Base-by-base conservation (phyloP, 148 eudicot genomes). In the Spergularia marina region DNA sequence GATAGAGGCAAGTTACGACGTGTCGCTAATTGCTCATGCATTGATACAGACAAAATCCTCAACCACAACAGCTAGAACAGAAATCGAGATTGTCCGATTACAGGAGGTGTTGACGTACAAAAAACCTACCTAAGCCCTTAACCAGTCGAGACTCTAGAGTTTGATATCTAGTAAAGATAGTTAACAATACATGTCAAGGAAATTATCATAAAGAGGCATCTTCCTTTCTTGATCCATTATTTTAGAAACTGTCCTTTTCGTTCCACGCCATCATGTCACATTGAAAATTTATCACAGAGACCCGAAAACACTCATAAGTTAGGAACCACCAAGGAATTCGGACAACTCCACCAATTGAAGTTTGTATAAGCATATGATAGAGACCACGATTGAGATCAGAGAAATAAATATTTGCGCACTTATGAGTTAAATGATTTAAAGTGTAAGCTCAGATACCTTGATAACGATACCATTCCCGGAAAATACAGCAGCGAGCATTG, bases 401-500 rank as follows among this genome's bases (percentile, higher is more conserved):
- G 40, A 47, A 70, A 51, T 15, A 8, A 53, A 64, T 51, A 47
- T 41, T 18, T 49, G 23, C 49, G 40, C 25, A 67, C 67, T 69
- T 23, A 47, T 53, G 36, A 21, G 30, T 70, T 70, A 15, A 64
- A 64, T 34, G 30, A 6, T 11, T 12, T 21, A 11, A 59, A 15
- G n/a, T 39, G 41, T 76, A 36, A 67, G 54, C 58, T 30, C 55
- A 61, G 68, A 77, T 74, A 95, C 98, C 97, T 95, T 94, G 76
- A 95, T 86, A 77, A 95, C 98, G 74, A 89, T 87, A 82, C 97
- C 75, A 76, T 92, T 95, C 65, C 98, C 98, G 39, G 98, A 92
- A 84, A 95, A 95, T 55, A 95, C 87, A 44, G 98, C 96, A 9
- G 98, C 98, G 71, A 95, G 82, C 97, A 95, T 89, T 78, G 98